Evolutionary conservation across 1,284 basidiomycete species (phyloP), one percentile per base, ranked within the genome.

Genomic region (Ustilago sp.): DNA sequence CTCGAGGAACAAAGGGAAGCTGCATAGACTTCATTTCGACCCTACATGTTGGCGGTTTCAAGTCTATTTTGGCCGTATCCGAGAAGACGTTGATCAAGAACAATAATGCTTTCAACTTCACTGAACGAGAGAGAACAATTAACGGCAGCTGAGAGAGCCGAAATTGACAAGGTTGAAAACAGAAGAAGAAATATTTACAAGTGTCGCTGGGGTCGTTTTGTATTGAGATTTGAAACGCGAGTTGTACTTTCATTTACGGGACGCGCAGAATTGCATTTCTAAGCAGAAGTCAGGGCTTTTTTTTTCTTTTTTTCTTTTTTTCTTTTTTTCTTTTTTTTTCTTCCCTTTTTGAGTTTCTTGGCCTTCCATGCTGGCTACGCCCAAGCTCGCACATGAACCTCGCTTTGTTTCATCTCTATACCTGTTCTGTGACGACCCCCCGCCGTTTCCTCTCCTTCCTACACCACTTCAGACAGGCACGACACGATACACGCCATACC

Each of bases 261-360:
- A 51, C 48, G 48, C 48, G 48, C 23, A 23, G 12, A 51, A 3
- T 41, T 12, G 48, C 48, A 51, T 51, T 51, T 51, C 48, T 31
- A 51, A 51, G 48, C 28, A 31, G 48, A 5, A 28, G 23, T 28
- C 23, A 28, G 23, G 23, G 23, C 23, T 28, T 28, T 28, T 28
- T 28, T 28, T 28, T 3, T 23, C 3, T 23, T 23, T 23, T n/a
- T n/a, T n/a, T n/a, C n/a, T n/a, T n/a, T n/a, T 23, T 3, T 23
- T 23, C 2, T 23, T 3, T 23, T 23, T 23, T 11, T 32, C 34
- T 19, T 31, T 48, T 48, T 15, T 48, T 48, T 1, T 8, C 19
- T 48, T 12, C 19, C 17, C 2, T 19, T 41, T 45, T 45, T 45
- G n/a, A 45, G 43, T 19, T 45, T 45, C 43, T 45, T 45, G 43